A percentile compares a stretch with the other conserved stretches of the same genome.
phyloP scores from a whole-genome alignment of 805 yeast genomes.

The Lipomyces spencermartinsiae region DNA sequence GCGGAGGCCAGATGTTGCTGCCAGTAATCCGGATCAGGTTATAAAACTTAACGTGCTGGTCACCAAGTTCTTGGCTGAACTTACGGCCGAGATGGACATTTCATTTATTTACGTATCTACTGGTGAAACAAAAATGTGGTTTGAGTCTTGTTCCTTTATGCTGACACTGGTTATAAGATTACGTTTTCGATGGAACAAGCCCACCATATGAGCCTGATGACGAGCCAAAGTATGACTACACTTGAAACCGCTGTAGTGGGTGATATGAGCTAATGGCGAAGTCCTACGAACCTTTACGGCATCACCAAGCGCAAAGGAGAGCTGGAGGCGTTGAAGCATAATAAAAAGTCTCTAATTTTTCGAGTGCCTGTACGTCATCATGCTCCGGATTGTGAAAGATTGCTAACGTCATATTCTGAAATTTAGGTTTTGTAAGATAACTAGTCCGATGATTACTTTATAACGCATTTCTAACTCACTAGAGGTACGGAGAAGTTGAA shows the following conservation, averaged over 20 bases:
- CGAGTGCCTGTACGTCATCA: slow-evolving; percentile 32
- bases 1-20: slow-evolving; percentile 29
- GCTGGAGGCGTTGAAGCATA: slow-evolving; percentile 11
- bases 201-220: slow-evolving; percentile 36
- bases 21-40: slow-evolving; percentile 19
- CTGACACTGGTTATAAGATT: slow-evolving; percentile 17
- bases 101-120: slow-evolving; percentile 34
- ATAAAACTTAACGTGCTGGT: slow-evolving; percentile 22
- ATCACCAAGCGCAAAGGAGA: slow-evolving; percentile 31
- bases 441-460: neutral
- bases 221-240: slow-evolving; percentile 23
- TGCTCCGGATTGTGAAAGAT: neutral
- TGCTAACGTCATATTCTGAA: neutral
- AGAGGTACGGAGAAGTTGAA: slow-evolving; percentile 25
- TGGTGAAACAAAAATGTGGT: slow-evolving; percentile 14
- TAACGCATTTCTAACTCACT: neutral
- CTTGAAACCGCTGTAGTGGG: neutral
- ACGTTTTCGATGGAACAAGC: slow-evolving; percentile 34
- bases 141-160: neutral
- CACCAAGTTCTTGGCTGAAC: slow-evolving; percentile 22
- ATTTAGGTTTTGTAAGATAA: slow-evolving; percentile 19
- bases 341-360: slow-evolving; percentile 14
- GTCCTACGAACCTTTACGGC: slow-evolving; percentile 35
- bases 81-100: slow-evolving; percentile 23
- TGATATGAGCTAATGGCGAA: neutral